Percentiles rank a stretch among this genome's conserved stretches.
phyloP scores from a whole-genome alignment of 306 rosid genomes.

The Calophaca sinica region DNA sequence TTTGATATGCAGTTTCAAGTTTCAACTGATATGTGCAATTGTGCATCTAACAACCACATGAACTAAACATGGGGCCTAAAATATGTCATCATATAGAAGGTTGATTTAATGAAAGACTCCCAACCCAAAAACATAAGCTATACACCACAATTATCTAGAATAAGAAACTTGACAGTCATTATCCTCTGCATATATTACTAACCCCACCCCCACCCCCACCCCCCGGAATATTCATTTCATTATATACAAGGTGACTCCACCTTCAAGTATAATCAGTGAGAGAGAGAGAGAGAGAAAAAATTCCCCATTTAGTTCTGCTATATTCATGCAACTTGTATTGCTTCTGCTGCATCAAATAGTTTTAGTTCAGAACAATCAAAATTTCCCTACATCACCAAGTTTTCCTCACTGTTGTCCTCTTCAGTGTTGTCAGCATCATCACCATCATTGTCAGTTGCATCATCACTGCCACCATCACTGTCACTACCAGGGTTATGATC shows the following conservation, averaged over 20 bases:
- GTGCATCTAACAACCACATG: slow-evolving; percentile 44
- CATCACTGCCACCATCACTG: slow-evolving; percentile 9
- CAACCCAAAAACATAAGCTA: slow-evolving; percentile 52
- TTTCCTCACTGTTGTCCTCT: slow-evolving; percentile 38
- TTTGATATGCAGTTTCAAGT: slow-evolving; percentile 37
- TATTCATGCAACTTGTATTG: slow-evolving; percentile 41
- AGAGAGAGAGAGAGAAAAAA: slow-evolving; percentile 40
- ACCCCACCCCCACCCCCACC: neutral
- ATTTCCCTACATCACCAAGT: slow-evolving; percentile 38
- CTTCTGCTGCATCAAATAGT: slow-evolving; percentile 48
- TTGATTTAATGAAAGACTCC: slow-evolving; percentile 38
- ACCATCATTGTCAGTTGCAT: neutral
- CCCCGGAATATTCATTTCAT: slow-evolving; percentile 40
- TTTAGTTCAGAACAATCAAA: slow-evolving; percentile 51
- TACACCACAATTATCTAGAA: slow-evolving; percentile 43
- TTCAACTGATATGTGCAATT: slow-evolving; percentile 43
- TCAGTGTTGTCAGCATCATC: slow-evolving; percentile 21
- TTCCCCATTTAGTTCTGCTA: slow-evolving; percentile 35
- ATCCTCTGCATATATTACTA: slow-evolving; percentile 47
- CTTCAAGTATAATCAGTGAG: slow-evolving; percentile 47
- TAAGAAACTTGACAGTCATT: slow-evolving; percentile 42
- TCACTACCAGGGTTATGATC: slow-evolving; percentile 35
- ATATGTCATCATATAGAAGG: slow-evolving; percentile 41
- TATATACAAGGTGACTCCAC: slow-evolving; percentile 61
- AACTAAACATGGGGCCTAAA: slow-evolving; percentile 36